These are phyloP conservation scores for Limonium bicolor DNA, from an alignment of 148 eudicot genomes.

Conservation along the genomic window DNA sequence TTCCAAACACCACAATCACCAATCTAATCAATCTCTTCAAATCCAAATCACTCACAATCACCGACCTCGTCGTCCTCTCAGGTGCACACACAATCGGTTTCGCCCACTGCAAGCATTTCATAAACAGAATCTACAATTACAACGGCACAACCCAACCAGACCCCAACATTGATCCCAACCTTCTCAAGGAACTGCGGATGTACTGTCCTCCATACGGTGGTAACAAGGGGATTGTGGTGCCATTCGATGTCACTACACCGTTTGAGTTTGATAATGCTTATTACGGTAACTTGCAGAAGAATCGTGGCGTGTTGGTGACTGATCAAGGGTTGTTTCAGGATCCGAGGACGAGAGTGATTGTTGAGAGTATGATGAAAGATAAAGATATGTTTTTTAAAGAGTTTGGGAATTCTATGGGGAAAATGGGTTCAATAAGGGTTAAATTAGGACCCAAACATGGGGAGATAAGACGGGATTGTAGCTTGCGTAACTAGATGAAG, in stretches of 20 bases:
- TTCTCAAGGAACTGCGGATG: slow-evolving; percentile 52
- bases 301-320: slow-evolving; percentile 46
- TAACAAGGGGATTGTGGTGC: slow-evolving; percentile 60
- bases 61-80: slow-evolving; percentile 64
- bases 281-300: slow-evolving; percentile 60
- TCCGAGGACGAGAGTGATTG: slow-evolving; percentile 46
- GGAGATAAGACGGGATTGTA: slow-evolving; percentile 59
- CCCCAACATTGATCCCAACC: slow-evolving; percentile 42
- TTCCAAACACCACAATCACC: slow-evolving; percentile 45
- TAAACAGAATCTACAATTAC: slow-evolving; percentile 36
- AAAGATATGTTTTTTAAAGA: slow-evolving; percentile 44
- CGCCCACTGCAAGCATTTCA: slow-evolving; percentile 54
- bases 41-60: slow-evolving; percentile 53
- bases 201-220: slow-evolving; percentile 65
- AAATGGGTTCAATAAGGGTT: slow-evolving; percentile 68
- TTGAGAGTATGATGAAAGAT: slow-evolving; percentile 45
- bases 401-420: slow-evolving; percentile 67
- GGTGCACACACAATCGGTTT: slow-evolving; percentile 91
- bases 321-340: slow-evolving; percentile 68
- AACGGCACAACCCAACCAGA: slow-evolving; percentile 32
- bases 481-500: slow-evolving; percentile 16
- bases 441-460: slow-evolving; percentile 67
- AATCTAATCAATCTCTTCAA: slow-evolving; percentile 41
- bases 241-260: slow-evolving; percentile 85
- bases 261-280: slow-evolving; percentile 67